These are phyloP conservation scores for Trichoderma sp. DNA, from an alignment of 2,329 filamentous ascomycete species.

Conservation along the genomic window DNA sequence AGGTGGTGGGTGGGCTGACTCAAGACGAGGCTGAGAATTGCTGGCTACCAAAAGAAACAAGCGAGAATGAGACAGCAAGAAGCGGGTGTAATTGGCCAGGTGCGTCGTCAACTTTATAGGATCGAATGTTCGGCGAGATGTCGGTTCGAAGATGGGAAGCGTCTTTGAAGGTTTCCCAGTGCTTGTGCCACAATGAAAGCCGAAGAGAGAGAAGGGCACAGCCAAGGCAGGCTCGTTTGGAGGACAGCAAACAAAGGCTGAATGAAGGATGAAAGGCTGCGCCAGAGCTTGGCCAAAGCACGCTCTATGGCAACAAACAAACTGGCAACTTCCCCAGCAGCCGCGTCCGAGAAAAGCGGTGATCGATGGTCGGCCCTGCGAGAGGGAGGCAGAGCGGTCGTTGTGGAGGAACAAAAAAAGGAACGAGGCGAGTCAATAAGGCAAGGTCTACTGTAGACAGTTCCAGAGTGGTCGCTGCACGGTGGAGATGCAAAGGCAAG, in stretches of 20 bases:
- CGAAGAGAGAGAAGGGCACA: background rate
- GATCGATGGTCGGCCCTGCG: constrained; percentile 18
- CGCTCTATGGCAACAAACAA: constrained; percentile 9
- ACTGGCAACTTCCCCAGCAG: constrained; percentile 24
- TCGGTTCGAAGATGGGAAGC: background rate
- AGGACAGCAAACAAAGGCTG: constrained; percentile 14
- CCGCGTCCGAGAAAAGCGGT: constrained; percentile 15
- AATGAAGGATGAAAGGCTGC: constrained; percentile 1
- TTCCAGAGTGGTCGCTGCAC: constrained; percentile 18
- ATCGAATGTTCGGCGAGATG: background rate
- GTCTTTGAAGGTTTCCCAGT: background rate
- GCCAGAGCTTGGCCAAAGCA: constrained; percentile 17
- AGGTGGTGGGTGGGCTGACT: constrained; percentile 1
- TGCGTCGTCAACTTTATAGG: background rate
- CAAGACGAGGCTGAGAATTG: constrained; percentile 14
- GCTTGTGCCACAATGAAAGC: background rate
- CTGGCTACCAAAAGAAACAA: constrained; percentile 12
- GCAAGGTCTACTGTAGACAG: constrained; percentile 5
- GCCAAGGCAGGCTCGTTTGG: constrained; percentile 7
- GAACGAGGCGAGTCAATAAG: constrained; percentile 16
- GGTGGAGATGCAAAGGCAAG: constrained; percentile 20
- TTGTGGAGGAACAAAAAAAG: background rate
- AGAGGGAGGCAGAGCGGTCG: constrained; percentile 20
- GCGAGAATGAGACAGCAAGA: background rate
- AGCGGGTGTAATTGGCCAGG: constrained; percentile 3